These are phyloP conservation scores for Spizellomyces punctatus DNA, from an alignment of 192 early-diverging fungal genomes.

Conservation along the genomic window DNA sequence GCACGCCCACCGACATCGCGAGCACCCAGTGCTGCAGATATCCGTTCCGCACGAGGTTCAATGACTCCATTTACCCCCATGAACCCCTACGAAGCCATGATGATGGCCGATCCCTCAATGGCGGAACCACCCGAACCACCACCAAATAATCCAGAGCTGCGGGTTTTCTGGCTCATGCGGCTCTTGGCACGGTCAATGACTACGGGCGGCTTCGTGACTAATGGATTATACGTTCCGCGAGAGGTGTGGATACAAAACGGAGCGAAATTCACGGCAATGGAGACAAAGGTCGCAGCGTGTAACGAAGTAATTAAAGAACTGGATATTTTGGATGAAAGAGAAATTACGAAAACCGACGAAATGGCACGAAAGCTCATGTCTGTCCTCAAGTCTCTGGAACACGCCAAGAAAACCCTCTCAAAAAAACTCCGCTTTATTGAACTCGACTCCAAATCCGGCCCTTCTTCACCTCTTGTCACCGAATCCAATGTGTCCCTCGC, in stretches of 20 bases:
- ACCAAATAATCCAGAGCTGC: constrained; percentile 6
- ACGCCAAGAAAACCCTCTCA: neutral
- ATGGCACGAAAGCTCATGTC: constrained; percentile 4
- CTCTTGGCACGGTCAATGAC: constrained; percentile 20
- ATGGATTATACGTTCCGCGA: constrained; percentile 28
- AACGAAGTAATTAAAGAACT: constrained; percentile 11
- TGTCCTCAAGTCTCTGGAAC: constrained; percentile 15
- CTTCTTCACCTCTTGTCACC: neutral
- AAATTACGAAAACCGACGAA: neutral
- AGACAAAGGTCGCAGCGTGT: constrained; percentile 27
- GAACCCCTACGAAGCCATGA: constrained; percentile 7
- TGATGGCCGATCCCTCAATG: constrained; percentile 24
- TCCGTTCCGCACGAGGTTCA: constrained; percentile 1
- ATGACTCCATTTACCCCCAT: neutral
- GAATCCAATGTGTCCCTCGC: neutral
- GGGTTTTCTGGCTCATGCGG: constrained; percentile 32
- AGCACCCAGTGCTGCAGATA: neutral
- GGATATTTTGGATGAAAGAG: neutral
- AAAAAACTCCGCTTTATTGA: constrained; percentile 21
- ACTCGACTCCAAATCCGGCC: neutral
- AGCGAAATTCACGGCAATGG: constrained; percentile 17
- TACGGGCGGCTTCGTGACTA: constrained; percentile 27
- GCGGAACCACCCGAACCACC: constrained; percentile 21
- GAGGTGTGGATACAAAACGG: constrained; percentile 34
- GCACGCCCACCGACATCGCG: constrained; percentile 1